Evolutionary conservation across 2,329 filamentous ascomycete species (phyloP).

Genomic region (Colletotrichum sp.): DNA sequence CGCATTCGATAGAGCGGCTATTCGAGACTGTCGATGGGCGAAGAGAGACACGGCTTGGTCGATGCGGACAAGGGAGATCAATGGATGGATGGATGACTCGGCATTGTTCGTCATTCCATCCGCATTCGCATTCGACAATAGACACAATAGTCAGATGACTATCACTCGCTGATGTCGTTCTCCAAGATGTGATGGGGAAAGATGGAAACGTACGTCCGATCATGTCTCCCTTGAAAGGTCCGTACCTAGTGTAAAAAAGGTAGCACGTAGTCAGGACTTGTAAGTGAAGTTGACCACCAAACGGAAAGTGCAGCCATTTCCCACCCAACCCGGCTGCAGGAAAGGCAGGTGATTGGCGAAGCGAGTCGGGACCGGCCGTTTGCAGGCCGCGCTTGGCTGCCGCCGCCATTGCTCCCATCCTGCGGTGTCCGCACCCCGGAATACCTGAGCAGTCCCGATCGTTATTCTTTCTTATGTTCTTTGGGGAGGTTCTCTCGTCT

Average conservation of each 20-base stretch:
- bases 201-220: neutral
- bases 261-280: neutral
- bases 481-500: neutral
- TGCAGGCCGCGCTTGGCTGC: slow-evolving; percentile 3
- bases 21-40: neutral
- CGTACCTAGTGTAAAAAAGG: neutral
- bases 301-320: neutral
- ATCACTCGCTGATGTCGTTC: neutral
- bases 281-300: neutral
- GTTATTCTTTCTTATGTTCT: neutral
- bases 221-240: neutral
- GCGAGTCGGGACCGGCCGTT: neutral
- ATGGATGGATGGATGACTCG: neutral
- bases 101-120: neutral
- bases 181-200: neutral
- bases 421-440: neutral
- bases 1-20: neutral
- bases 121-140: neutral
- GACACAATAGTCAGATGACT: neutral
- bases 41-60: neutral
- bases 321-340: neutral
- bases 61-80: neutral
- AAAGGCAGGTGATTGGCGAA: neutral
- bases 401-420: neutral
- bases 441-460: neutral